phyloP scores from a whole-genome alignment of 345 rosid genomes.

The Rhizophora mangle region DNA sequence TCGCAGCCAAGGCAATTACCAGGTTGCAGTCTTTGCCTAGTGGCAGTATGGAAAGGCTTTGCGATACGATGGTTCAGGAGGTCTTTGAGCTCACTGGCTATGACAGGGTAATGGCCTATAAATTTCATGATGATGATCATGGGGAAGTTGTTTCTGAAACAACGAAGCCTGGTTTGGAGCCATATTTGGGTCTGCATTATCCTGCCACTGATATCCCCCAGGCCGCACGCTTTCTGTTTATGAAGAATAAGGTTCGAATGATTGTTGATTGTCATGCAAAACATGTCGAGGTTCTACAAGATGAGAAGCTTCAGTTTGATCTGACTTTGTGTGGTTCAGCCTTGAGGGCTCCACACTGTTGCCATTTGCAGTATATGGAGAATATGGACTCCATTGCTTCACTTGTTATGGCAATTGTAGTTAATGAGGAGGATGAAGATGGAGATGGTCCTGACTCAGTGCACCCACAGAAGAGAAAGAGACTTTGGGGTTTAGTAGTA shows the following conservation, averaged over 20 bases:
- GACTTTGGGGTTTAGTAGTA: slow-evolving; percentile 94
- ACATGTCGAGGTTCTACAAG: slow-evolving; percentile 84
- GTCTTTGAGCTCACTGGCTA: slow-evolving; percentile 95
- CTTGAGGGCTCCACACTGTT: slow-evolving; percentile 85
- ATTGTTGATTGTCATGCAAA: slow-evolving; percentile 90
- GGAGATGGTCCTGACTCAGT: slow-evolving; percentile 37
- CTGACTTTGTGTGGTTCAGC: slow-evolving; percentile 93
- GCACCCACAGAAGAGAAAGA: slow-evolving; percentile 71
- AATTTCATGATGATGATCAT: slow-evolving; percentile 95
- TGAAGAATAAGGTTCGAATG: slow-evolving; percentile 95
- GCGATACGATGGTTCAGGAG: slow-evolving; percentile 90
- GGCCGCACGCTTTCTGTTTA: slow-evolving; percentile 86
- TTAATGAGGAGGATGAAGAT: slow-evolving; percentile 78
- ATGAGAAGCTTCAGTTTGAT: slow-evolving; percentile 74
- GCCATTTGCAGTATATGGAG: slow-evolving; percentile 94
- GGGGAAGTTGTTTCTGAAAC: slow-evolving; percentile 92
- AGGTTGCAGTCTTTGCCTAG: slow-evolving; percentile 83
- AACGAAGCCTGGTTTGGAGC: slow-evolving; percentile 84
- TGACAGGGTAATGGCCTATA: slow-evolving; percentile 95
- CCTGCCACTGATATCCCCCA: slow-evolving; percentile 99
- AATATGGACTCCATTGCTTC: slow-evolving; percentile 94
- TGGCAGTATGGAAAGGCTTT: slow-evolving; percentile 86
- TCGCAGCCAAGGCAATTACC: slow-evolving; percentile 92
- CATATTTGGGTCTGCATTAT: slow-evolving; percentile 94
- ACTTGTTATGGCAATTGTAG: slow-evolving; percentile 89